Evolutionary conservation across 495 filamentous ascomycete genomes (phyloP), one percentile per base, ranked within the genome.

Genomic region (Sordaria brevicollis): DNA sequence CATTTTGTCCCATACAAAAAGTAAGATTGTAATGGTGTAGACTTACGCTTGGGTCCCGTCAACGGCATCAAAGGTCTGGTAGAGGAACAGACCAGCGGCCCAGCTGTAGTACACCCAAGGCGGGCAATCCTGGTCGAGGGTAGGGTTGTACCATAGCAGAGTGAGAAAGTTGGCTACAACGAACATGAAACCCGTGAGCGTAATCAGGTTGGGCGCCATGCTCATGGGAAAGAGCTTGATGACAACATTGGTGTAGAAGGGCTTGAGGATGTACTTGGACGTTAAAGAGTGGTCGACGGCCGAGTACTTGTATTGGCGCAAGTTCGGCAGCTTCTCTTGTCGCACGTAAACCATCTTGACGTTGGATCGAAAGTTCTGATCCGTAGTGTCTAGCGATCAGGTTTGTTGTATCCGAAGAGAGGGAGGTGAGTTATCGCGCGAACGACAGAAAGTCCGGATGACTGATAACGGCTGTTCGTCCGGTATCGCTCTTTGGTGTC

Each of bases 1-100:
- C 33, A 2, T 49, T 49, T 29, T 49, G n/a, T 68, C 41, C 67
- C 33, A 1, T 19, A n/a, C 19, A 9, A 29, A 10, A 25, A 19
- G 19, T 25, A 29, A 37, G 39, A 69, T n/a, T n/a, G 36, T 4
- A 39, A 15, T 17, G 4, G 13, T 43, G 65, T 39, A 62, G 68
- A 84, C 90, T 67, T 87, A 92, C 86, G 95, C 95, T 78, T 99
- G 95, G 38, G 92, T 87, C 54, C 95, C 95, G 82, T 99, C 95
- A 67, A 97, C 92, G 5, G 94, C 95, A 81, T 99, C 95, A 79
- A 98, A 97, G 1, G 95, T 99, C 85, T 99, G 95, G 77, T 99
- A 99, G 37, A 99, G 80, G 78, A 97, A 97, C 73, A 99, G 80
- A 2, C 95, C 95, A 65, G 91, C 81, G 25, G 96, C 89, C 89